Conservation (phyloP, 2,329 filamentous ascomycete genomes). For the Beauveria sp. region DNA sequence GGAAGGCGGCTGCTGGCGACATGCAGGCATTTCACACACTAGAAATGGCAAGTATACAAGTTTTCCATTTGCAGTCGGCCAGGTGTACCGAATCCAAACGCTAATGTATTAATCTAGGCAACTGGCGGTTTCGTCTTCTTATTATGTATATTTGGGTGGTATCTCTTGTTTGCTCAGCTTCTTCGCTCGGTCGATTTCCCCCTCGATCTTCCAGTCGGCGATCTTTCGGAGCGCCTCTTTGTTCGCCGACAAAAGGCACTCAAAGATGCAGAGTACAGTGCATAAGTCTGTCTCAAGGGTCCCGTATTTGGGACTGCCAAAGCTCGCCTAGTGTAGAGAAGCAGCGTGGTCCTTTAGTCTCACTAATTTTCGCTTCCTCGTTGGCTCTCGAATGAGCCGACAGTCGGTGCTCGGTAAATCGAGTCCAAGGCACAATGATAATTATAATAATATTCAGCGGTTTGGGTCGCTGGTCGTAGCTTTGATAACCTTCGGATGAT, state of each 20-base stretch:
- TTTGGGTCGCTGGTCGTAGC: too few relatives aligned
- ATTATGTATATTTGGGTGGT: conserved; percentile 8
- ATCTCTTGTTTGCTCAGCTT: conserved; percentile 7
- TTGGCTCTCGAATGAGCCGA: not conserved
- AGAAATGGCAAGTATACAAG: not conserved
- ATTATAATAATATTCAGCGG: too few relatives aligned
- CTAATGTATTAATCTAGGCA: not conserved
- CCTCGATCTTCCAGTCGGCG: conserved; percentile 4
- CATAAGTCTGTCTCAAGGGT: not conserved
- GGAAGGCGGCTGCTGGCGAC: conserved; percentile 21
- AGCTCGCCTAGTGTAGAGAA: not conserved
- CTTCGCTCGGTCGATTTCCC: conserved; percentile 3
- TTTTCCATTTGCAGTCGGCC: not conserved
- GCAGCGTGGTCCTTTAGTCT: not conserved
- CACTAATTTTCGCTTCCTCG: too few relatives aligned
- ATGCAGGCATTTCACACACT: not conserved
- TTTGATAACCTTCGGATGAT: not conserved
- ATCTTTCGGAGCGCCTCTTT: not conserved
- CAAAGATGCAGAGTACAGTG: not conserved
- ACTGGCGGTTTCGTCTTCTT: conserved; percentile 2
- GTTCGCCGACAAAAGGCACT: not conserved
- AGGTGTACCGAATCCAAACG: not conserved
- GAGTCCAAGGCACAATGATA: not conserved
- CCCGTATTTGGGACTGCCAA: not conserved
- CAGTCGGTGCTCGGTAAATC: not conserved